These are phyloP conservation scores for Psilocybe cyanescens DNA, from an alignment of 768 basidiomycete genomes.

Conservation along the genomic window DNA sequence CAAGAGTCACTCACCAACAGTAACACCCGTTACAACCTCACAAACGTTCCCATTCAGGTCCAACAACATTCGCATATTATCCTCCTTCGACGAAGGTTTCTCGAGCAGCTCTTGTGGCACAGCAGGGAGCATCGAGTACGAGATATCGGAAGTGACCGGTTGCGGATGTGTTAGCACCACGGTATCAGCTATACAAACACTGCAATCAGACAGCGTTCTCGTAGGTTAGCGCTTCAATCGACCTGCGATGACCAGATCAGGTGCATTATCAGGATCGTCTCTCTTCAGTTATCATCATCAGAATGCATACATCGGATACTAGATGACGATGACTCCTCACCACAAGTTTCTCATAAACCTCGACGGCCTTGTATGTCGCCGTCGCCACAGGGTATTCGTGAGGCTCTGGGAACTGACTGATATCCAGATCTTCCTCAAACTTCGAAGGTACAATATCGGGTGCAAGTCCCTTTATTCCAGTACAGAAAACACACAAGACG, in stretches of 20 bases:
- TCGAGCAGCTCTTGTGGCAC: constrained; percentile 80
- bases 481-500: background rate
- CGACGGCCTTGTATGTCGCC: constrained; percentile 39
- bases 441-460: constrained; percentile 48
- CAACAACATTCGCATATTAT: constrained; percentile 86
- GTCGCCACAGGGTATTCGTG: constrained; percentile 45
- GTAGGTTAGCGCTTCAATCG: constrained; percentile 25
- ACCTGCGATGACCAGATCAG: constrained; percentile 71
- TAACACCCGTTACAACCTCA: constrained; percentile 92
- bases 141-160: constrained; percentile 58
- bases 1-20: constrained; percentile 59
- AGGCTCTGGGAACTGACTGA: constrained; percentile 65
- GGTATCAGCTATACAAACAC: constrained; percentile 75
- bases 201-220: constrained; percentile 75
- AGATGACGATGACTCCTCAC: constrained; percentile 52
- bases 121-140: constrained; percentile 56
- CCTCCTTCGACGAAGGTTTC: constrained; percentile 79
- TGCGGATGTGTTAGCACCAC: constrained; percentile 85
- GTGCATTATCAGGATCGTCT: constrained; percentile 37
- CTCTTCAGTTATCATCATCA: constrained; percentile 71
- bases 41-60: constrained; percentile 87
- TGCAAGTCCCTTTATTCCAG: constrained; percentile 37
- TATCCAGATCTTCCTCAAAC: constrained; percentile 79
- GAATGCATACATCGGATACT: constrained; percentile 45
- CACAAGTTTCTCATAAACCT: constrained; percentile 41